Percentiles rank a stretch among this genome's conserved stretches.
Conservation (phyloP, 1,139 yeast species). For the Taphrina deformans region DNA sequence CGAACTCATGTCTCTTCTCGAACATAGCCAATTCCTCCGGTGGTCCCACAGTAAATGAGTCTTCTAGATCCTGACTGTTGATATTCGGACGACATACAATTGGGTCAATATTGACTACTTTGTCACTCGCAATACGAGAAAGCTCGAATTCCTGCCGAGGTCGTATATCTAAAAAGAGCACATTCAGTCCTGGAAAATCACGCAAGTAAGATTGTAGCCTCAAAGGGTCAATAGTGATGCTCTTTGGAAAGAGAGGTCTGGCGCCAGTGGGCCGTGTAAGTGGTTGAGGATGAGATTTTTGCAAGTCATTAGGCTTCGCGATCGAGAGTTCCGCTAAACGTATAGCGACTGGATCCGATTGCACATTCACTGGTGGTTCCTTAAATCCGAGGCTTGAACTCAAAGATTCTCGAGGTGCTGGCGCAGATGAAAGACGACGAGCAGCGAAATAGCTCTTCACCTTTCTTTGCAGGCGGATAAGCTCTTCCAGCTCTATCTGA, state of each 20-base stretch:
- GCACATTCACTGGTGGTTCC: not conserved
- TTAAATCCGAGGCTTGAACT: not conserved
- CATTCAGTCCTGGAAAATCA: slow-evolving; percentile 36
- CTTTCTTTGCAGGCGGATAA: not conserved
- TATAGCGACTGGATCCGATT: not conserved
- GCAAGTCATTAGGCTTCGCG: not conserved
- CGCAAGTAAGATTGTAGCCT: slow-evolving; percentile 42
- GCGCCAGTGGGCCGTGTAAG: not conserved
- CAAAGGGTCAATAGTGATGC: slow-evolving; percentile 44
- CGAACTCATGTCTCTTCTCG: slow-evolving; percentile 56
- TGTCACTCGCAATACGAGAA: slow-evolving; percentile 58
- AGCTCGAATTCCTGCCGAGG: slow-evolving; percentile 58
- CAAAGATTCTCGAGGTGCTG: not conserved
- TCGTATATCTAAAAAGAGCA: slow-evolving; percentile 65
- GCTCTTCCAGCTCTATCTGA: not conserved
- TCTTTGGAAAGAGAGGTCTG: slow-evolving; percentile 40
- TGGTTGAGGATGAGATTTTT: not conserved
- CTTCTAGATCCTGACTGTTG: slow-evolving; percentile 63
- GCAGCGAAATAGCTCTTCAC: slow-evolving; percentile 10
- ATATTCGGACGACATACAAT: slow-evolving; percentile 52
- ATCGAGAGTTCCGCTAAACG: not conserved
- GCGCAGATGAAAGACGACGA: slow-evolving; percentile 1
- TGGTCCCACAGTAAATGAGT: slow-evolving; percentile 57
- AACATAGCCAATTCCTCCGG: slow-evolving; percentile 56
- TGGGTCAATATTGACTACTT: slow-evolving; percentile 73